phyloP scores from a whole-genome alignment of 768 basidiomycete genomes.

The Botryobasidium botryosum region DNA sequence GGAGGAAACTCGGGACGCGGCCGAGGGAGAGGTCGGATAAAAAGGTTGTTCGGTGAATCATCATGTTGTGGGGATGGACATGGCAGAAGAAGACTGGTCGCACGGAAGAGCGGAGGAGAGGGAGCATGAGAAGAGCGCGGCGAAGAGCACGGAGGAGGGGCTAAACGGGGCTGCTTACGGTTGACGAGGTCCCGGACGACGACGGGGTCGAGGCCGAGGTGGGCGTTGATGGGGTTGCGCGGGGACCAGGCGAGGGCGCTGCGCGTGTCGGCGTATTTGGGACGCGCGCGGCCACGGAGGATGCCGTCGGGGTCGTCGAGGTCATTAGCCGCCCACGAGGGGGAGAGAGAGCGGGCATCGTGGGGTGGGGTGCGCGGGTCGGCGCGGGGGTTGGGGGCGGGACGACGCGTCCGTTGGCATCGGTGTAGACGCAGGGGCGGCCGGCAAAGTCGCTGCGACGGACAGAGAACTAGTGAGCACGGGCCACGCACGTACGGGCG shows the following conservation, averaged over 20 bases:
- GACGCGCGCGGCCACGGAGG: conserved; percentile 24
- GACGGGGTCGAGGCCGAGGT: conserved; percentile 34
- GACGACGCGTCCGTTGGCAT: conserved; percentile 61
- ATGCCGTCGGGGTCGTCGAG: conserved; percentile 14
- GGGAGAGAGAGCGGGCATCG: too few species aligned
- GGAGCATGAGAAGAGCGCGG: neutral
- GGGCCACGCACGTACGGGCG: neutral
- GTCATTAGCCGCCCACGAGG: conserved; percentile 20
- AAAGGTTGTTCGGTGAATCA: conserved; percentile 70
- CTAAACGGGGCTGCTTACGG: conserved; percentile 28
- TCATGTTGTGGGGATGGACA: conserved; percentile 47
- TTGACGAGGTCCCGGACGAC: conserved; percentile 61
- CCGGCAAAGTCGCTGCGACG: conserved; percentile 54
- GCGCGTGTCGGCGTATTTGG: neutral
- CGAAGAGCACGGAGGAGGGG: neutral
- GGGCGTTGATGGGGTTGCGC: too few species aligned
- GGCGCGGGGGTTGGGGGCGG: conserved; percentile 36
- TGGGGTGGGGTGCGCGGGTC: too few species aligned
- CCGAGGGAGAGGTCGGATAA: conserved; percentile 45
- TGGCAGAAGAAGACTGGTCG: conserved; percentile 3
- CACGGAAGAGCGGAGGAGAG: too few species aligned
- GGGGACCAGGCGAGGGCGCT: too few species aligned
- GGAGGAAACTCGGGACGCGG: conserved; percentile 48
- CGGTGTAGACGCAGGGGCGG: conserved; percentile 67
- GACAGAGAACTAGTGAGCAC: neutral